Percentiles rank a stretch among this genome's conserved stretches.
Conservation (phyloP, 805 yeast species). For the Candida pini region DNA sequence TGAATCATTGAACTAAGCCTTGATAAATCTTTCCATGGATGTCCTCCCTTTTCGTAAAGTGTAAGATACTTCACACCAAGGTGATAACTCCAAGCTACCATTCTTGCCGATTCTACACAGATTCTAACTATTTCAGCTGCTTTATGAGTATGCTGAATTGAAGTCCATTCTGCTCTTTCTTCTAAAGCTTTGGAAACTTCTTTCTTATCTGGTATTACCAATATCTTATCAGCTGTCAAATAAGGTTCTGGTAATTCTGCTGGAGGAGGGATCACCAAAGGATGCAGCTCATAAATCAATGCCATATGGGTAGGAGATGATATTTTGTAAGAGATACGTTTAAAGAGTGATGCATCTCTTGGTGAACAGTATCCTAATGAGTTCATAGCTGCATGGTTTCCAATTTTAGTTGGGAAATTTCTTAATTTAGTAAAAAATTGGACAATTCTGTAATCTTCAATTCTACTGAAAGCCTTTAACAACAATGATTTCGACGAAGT, state of each 20-base stretch:
- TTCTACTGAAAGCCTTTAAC: not conserved
- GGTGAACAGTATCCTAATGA: slow-evolving; percentile 22
- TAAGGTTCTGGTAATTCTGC: slow-evolving; percentile 40
- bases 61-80: slow-evolving; percentile 20
- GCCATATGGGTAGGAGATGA: slow-evolving; percentile 28
- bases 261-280: slow-evolving; percentile 31
- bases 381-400: slow-evolving; percentile 12
- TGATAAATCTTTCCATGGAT: slow-evolving; percentile 24
- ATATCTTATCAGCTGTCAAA: slow-evolving; percentile 34
- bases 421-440: not conserved
- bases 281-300: slow-evolving; percentile 28
- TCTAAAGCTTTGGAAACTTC: slow-evolving; percentile 29
- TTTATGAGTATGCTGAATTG: slow-evolving; percentile 33
- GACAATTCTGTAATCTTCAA: not conserved
- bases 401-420: slow-evolving; percentile 1
- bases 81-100: slow-evolving; percentile 26
- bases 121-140: slow-evolving; percentile 38
- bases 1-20: slow-evolving; percentile 21
- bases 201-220: slow-evolving; percentile 33
- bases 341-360: slow-evolving; percentile 8
- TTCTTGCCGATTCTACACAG: slow-evolving; percentile 30
- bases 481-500: not conserved
- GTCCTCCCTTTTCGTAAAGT: slow-evolving; percentile 25
- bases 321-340: slow-evolving; percentile 13
- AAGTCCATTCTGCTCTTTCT: slow-evolving; percentile 34